Base-by-base conservation (phyloP, 108 stramenopile genomes). In the Pseudonitzschia multiseries region DNA sequence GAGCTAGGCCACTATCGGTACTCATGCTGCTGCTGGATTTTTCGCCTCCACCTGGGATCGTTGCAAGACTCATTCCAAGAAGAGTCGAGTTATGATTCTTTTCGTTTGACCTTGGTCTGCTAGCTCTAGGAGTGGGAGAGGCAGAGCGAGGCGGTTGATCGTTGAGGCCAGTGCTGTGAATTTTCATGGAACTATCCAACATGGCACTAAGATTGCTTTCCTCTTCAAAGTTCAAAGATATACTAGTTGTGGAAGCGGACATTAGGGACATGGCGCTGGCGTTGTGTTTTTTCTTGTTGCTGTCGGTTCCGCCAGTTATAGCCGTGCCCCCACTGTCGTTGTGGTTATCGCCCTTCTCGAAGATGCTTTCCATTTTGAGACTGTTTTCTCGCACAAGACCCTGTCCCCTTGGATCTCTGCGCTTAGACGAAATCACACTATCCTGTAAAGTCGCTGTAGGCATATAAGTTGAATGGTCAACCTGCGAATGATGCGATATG, bases 221-320 rank as follows among this genome's bases (percentile, higher is more conserved):
- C 4, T 81, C 80, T 31, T 72, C 54, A 76, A 81, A 78, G 18
- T 75, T 77, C 9, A 81, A 63, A 9, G 85, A 86, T 72, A 83
- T 71, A 44, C 79, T 81, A 79, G 80, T 86, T 54, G 68, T 72
- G 10, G 84, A 81, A 41, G 76, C 42, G 40, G 65, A 50, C 27
- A 51, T 51, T 32, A 36, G 60, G 22, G 79, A 74, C 10, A 73
- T 74, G 27, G 64, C 77, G 40, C 78, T 72, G 20, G 18, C 67
- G 32, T 81, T 70, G 22, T n/a, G 20, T 36, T 81, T 76, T 43
- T 68, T 71, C 76, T 70, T 76, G 36, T 76, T 59, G 40, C 8
- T 65, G 0, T 22, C 18, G 13, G 36, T 21, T 15, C 18, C 63
- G 17, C 66, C 20, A 4, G 76, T 51, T 36, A 36, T 36, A 5